Percentiles rank a stretch among this genome's conserved stretches.
Evolutionary conservation across 441 rosid species (phyloP).

Genomic region (Euphorbia corollata): DNA sequence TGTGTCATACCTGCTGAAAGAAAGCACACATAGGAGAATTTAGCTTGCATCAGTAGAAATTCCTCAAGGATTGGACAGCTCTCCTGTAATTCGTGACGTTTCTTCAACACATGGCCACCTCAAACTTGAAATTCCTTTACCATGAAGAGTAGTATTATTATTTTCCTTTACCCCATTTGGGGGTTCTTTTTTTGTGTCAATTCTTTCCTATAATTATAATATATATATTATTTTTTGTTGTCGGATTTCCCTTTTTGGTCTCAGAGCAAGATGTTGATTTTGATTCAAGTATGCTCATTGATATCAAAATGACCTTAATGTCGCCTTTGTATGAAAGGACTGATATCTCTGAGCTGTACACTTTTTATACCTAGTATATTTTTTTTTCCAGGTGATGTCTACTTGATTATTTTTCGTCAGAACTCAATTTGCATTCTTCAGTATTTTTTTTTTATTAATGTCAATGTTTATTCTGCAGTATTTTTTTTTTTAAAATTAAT

Average conservation of each 20-base stretch:
- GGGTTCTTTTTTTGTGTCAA: constrained; percentile 23
- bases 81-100: constrained; percentile 8
- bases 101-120: background rate
- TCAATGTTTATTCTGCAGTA: no score
- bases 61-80: constrained; percentile 9
- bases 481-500: no score
- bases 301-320: constrained; percentile 11
- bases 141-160: constrained; percentile 24
- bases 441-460: no score
- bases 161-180: constrained; percentile 14
- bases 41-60: constrained; percentile 11
- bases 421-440: background rate
- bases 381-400: constrained; percentile 1
- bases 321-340: constrained; percentile 28
- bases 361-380: constrained; percentile 18
- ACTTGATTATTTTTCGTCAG: background rate
- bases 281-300: constrained; percentile 21
- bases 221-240: constrained; percentile 10
- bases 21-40: constrained; percentile 1
- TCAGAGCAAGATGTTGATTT: constrained; percentile 21
- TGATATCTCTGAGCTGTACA: constrained; percentile 20
- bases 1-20: constrained; percentile 15
- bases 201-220: constrained; percentile 26
- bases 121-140: constrained; percentile 19
- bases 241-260: background rate